These are phyloP conservation scores for Pseudogymnoascus sp. DNA, from an alignment of 2,329 filamentous ascomycete genomes.

Conservation along the genomic window DNA sequence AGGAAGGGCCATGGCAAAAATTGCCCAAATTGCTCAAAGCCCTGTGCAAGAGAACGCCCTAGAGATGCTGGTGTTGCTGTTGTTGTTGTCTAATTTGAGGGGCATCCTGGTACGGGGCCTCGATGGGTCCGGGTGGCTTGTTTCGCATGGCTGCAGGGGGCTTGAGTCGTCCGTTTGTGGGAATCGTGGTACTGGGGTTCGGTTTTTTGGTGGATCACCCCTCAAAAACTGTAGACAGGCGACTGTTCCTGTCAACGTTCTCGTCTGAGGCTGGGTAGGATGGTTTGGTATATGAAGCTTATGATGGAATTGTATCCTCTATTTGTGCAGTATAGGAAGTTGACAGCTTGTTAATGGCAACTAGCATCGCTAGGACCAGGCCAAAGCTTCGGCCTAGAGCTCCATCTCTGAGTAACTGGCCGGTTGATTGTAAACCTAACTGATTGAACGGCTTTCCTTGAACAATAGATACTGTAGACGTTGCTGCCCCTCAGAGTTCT, in stretches of 20 bases:
- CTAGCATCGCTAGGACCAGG: neutral
- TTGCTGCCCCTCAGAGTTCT: neutral
- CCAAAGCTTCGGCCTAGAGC: neutral
- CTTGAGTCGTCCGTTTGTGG: constrained; percentile 1
- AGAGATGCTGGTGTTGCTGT: neutral
- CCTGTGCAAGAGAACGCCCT: neutral
- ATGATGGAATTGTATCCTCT: neutral
- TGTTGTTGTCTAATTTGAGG: constrained; percentile 6
- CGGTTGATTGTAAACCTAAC: neutral
- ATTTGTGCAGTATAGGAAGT: neutral
- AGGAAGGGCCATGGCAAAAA: neutral
- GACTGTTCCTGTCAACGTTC: neutral
- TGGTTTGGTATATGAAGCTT: neutral
- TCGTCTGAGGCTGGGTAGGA: neutral
- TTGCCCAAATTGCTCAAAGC: neutral
- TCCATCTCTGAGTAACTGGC: neutral
- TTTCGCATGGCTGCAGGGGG: constrained; percentile 10
- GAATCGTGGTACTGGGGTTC: neutral
- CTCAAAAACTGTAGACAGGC: neutral
- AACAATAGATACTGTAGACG: too few relatives aligned
- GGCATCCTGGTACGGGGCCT: neutral
- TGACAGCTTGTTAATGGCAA: neutral
- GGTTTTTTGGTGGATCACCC: neutral
- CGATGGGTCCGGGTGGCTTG: constrained; percentile 7
- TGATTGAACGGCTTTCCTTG: too few relatives aligned